A percentile compares a stretch with the other conserved stretches of the same genome.
Conservation (phyloP, 176 grass and related monocot genomes). For the Dendrocalamus sinicus region DNA sequence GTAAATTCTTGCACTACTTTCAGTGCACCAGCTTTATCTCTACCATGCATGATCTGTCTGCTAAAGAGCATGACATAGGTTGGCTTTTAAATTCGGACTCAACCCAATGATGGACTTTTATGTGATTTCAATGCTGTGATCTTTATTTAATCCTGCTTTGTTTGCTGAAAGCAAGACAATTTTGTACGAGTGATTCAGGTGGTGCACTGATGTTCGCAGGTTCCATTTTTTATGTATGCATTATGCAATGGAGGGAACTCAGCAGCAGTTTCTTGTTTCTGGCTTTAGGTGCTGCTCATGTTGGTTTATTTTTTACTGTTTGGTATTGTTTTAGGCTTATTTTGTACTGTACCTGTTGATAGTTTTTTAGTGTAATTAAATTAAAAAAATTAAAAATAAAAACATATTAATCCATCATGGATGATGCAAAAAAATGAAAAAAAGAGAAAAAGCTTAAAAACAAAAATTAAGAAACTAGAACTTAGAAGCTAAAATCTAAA, state of each 20-base stretch:
- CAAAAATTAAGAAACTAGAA: no score
- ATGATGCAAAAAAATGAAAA: no score
- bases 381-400: no score
- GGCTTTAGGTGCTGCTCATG: no score
- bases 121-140: slow-evolving; percentile 25
- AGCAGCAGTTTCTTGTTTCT: background rate
- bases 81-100: background rate
- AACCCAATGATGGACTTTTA: slow-evolving; percentile 4
- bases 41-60: slow-evolving; percentile 45
- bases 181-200: slow-evolving; percentile 31
- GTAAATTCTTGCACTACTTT: background rate
- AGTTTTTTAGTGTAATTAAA: no score
- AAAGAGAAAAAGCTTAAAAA: no score
- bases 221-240: background rate
- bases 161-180: slow-evolving; percentile 28
- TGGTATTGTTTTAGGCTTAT: no score
- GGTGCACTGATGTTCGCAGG: background rate
- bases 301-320: no score
- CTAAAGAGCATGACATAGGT: slow-evolving; percentile 33
- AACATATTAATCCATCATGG: no score
- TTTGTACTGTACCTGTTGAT: no score
- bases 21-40: slow-evolving; percentile 26
- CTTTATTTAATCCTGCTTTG: slow-evolving; percentile 10
- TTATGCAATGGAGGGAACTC: background rate
- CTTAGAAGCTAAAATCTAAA: no score